Conservation (phyloP, 2,329 filamentous ascomycete species). For the Lecanicillium sp. region DNA sequence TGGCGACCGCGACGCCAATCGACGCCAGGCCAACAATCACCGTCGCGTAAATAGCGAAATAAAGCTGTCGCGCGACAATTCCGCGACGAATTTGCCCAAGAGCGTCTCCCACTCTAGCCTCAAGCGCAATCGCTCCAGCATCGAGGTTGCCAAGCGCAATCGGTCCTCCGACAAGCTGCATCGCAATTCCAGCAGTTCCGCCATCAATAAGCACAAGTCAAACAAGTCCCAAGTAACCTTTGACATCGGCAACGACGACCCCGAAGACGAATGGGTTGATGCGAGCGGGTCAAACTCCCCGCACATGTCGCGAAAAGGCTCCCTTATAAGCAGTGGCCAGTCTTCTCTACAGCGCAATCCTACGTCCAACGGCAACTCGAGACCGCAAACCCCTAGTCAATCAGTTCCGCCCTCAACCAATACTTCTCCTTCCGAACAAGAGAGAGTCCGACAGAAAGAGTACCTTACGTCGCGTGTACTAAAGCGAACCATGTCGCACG, state of each 20-base stretch:
- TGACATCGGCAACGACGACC: constrained; percentile 49
- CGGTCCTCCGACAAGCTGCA: constrained; percentile 49
- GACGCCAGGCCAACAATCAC: constrained; percentile 28
- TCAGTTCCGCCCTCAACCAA: constrained; percentile 15
- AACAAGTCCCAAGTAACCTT: constrained; percentile 54
- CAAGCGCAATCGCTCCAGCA: constrained; percentile 56
- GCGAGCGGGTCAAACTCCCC: constrained; percentile 59
- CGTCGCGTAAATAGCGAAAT: constrained; percentile 46
- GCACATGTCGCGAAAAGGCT: constrained; percentile 41
- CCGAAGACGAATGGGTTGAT: constrained; percentile 60
- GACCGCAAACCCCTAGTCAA: constrained; percentile 30
- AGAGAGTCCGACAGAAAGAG: constrained; percentile 50
- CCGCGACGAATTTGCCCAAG: constrained; percentile 43
- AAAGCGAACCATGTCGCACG: constrained; percentile 55
- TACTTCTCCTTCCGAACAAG: constrained; percentile 30
- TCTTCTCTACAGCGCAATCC: constrained; percentile 35
- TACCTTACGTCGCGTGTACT: constrained; percentile 63
- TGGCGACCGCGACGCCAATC: constrained; percentile 15
- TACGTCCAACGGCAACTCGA: constrained; percentile 22
- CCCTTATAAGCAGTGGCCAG: constrained; percentile 43
- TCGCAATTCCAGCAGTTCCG: constrained; percentile 45
- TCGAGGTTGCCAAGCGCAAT: constrained; percentile 46
- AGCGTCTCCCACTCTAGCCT: constrained; percentile 49
- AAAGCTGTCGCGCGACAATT: constrained; percentile 41
- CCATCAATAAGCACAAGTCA: constrained; percentile 35